A percentile compares a stretch with the other conserved stretches of the same genome.
These are phyloP conservation scores for Clonostachys rosea DNA, from an alignment of 2,329 filamentous ascomycete species.

Conservation along the genomic window DNA sequence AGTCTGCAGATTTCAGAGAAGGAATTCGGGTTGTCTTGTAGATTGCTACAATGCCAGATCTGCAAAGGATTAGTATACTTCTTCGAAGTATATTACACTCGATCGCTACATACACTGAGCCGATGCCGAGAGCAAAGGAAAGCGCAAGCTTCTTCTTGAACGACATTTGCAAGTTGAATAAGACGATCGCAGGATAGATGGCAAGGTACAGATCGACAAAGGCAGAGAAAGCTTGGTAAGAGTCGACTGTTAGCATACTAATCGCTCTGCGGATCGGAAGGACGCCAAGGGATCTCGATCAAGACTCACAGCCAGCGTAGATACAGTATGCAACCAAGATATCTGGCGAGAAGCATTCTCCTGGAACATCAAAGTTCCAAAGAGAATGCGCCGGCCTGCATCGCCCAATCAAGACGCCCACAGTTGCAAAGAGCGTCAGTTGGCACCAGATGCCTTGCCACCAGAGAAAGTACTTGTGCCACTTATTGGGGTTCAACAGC, in stretches of 20 bases:
- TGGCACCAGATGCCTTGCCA: slow-evolving; percentile 19
- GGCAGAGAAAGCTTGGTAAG: slow-evolving; percentile 18
- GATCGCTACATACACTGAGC: slow-evolving; percentile 21
- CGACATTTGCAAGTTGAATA: slow-evolving; percentile 28
- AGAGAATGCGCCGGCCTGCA: slow-evolving; percentile 30
- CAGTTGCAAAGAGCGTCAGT: slow-evolving; percentile 21
- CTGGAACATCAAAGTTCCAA: slow-evolving; percentile 28
- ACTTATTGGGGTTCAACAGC: slow-evolving; percentile 26
- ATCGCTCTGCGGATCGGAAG: background rate
- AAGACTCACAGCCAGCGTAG: slow-evolving; percentile 26
- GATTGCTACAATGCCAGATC: slow-evolving; percentile 16
- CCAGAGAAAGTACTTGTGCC: slow-evolving; percentile 29
- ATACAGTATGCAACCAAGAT: slow-evolving; percentile 32
- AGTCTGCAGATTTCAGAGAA: slow-evolving; percentile 16
- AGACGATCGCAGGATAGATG: slow-evolving; percentile 29
- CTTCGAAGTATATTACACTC: background rate
- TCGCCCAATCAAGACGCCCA: slow-evolving; percentile 33
- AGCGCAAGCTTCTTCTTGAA: slow-evolving; percentile 33
- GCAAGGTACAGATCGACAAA: slow-evolving; percentile 35
- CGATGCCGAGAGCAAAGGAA: slow-evolving; percentile 27
- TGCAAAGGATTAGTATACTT: slow-evolving; percentile 1
- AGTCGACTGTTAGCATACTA: background rate
- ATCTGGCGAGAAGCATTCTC: slow-evolving; percentile 23
- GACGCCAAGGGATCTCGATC: background rate
- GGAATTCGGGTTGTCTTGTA: slow-evolving; percentile 20